phyloP scores from a whole-genome alignment of 148 eudicot genomes.

The Rhododendron kiyosumense region DNA sequence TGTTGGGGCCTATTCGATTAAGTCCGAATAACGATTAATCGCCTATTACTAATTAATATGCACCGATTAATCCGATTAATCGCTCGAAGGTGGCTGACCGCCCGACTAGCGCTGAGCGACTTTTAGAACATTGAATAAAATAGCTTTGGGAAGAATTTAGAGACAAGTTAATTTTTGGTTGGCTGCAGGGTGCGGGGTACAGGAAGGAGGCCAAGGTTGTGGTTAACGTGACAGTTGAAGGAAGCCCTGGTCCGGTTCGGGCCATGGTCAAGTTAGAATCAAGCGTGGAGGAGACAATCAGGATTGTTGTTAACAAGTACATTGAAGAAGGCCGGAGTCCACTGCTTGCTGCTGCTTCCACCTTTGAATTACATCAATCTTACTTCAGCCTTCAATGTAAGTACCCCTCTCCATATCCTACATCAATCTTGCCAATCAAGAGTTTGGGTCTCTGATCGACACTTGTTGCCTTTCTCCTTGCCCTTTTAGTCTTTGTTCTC shows the following conservation, averaged over 20 bases:
- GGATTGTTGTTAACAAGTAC: constrained; percentile 54
- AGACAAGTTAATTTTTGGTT: not conserved
- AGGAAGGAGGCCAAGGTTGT: constrained; percentile 69
- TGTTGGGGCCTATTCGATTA: too few relatives aligned
- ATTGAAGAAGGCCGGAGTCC: constrained; percentile 72
- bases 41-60: too few relatives aligned
- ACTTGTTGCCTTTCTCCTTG: too few relatives aligned
- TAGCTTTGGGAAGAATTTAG: not conserved
- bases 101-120: too few relatives aligned
- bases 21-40: too few relatives aligned
- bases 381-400: constrained; percentile 79
- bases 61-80: too few relatives aligned
- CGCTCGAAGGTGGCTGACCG: too few relatives aligned
- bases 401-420: not conserved
- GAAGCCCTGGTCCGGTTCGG: constrained; percentile 75
- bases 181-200: constrained; percentile 35
- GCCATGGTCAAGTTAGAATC: constrained; percentile 69
- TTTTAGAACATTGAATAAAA: too few relatives aligned
- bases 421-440: too few relatives aligned
- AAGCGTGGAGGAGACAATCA: constrained; percentile 75
- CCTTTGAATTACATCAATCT: constrained; percentile 63
- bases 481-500: too few relatives aligned
- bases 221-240: constrained; percentile 80
- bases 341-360: constrained; percentile 36
- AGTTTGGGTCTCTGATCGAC: too few relatives aligned